Evolutionary conservation across 805 yeast genomes (phyloP).

Genomic region (Barnettozyma pratensis): DNA sequence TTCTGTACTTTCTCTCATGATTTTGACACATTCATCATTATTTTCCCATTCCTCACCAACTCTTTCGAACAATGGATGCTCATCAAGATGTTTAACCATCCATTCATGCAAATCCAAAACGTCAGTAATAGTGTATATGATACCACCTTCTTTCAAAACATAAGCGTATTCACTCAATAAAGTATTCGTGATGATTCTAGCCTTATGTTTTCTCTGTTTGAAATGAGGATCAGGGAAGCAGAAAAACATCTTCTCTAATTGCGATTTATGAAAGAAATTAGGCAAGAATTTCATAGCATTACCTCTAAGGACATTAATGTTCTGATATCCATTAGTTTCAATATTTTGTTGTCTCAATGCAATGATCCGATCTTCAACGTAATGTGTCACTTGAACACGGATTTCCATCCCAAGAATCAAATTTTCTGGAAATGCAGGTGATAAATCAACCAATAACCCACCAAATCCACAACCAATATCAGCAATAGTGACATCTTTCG

Average conservation of each 20-base stretch:
- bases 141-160: conserved; percentile 80
- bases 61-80: conserved; percentile 87
- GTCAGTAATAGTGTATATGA: conserved; percentile 92
- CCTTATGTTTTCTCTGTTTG: conserved; percentile 95
- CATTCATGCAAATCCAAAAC: conserved; percentile 89
- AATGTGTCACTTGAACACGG: conserved; percentile 94
- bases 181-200: conserved; percentile 89
- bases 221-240: conserved; percentile 99
- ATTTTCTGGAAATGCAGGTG: conserved; percentile 69
- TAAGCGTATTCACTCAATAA: conserved; percentile 89
- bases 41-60: conserved; percentile 74
- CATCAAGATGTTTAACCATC: conserved; percentile 92
- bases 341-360: conserved; percentile 60
- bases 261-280: conserved; percentile 81
- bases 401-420: conserved; percentile 94
- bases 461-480: conserved; percentile 99
- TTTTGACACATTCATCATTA: conserved; percentile 72
- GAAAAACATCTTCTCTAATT: conserved; percentile 87
- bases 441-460: conserved; percentile 75
- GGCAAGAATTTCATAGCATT: conserved; percentile 98
- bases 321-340: conserved; percentile 52
- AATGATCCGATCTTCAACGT: conserved; percentile 90
- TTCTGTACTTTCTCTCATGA: conserved; percentile 92
- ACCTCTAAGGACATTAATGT: conserved; percentile 86
- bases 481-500: conserved; percentile 72